Base-by-base conservation (phyloP, 2,329 filamentous ascomycete species). In the Pseudogymnoascus sp. region DNA sequence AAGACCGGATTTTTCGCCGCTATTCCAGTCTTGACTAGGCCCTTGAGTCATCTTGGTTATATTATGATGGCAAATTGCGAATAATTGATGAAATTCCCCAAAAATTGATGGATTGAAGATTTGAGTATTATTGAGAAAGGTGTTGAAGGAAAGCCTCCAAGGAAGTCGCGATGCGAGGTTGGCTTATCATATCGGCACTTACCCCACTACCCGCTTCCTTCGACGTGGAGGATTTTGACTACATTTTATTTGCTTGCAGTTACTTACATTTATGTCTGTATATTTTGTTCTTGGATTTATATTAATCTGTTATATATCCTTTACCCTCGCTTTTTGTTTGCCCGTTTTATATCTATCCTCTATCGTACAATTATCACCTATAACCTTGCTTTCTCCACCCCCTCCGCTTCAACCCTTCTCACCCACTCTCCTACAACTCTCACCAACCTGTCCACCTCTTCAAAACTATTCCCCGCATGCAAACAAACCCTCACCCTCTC, bases 401-500 rank as follows among this genome's bases (percentile, higher is more conserved):
- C 27, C 5, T 52, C 45, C 27, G 12, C 8, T n/a, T 52, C 45
- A 13, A 18, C 25, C 5, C 5, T 36, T 8, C 18, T 60, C 21
- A 71, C 27, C 71, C 71, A 72, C 13, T 45, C 40, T 18, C 58
- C 61, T 9, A 72, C 67, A 21, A 61, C 64, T 5, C 13, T 59
- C 3, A 71, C 67, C 21, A 89, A 70, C 0, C 75, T 77, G 4
- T 85, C 77, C 0, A 89, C 76, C 63, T 90, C 78, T 4, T 76
- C 73, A 5, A 74, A 63, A 0, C 82, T 86, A 65, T 90, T 90
- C 0, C 81, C 83, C 0, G 86, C 84, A 72, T 90, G 87, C 2
- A 90, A 70, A 71, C 87, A 89, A 0, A 90, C 76, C 7, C 87
- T 75, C 0, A 90, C 82, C 9, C 87, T 76, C 69, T 89, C 85